phyloP scores from a whole-genome alignment of 768 basidiomycete genomes.

The Fomitopsis serialis region DNA sequence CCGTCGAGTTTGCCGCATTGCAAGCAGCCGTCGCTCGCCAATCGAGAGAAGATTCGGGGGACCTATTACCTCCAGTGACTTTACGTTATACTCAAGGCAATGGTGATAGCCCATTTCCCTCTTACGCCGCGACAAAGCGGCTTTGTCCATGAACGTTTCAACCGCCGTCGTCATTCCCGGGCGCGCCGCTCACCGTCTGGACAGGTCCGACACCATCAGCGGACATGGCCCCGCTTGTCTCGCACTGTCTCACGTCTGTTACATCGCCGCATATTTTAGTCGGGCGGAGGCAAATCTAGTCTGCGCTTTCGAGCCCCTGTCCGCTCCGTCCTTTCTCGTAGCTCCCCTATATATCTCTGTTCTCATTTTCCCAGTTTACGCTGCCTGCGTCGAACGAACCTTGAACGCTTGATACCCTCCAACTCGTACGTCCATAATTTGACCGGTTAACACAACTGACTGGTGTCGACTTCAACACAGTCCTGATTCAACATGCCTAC shows the following conservation, averaged over 20 bases:
- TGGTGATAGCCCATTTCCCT: not conserved
- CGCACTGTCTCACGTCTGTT: not conserved
- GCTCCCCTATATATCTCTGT: not conserved
- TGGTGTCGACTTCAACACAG: not conserved
- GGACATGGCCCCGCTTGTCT: not conserved
- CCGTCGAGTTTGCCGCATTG: not conserved
- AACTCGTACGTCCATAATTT: not conserved
- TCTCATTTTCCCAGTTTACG: not conserved
- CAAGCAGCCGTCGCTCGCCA: not conserved
- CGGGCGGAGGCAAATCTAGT: not conserved
- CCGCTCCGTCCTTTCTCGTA: not conserved
- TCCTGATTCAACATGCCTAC: constrained; percentile 8
- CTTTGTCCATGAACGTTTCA: not conserved
- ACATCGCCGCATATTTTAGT: not conserved
- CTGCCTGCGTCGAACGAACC: not conserved
- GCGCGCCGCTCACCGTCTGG: not conserved
- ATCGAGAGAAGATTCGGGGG: no score
- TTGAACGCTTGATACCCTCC: not conserved
- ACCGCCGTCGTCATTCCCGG: not conserved
- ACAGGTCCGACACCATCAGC: not conserved
- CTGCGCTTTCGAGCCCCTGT: not conserved
- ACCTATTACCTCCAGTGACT: not conserved
- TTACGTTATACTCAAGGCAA: not conserved
- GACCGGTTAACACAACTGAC: not conserved
- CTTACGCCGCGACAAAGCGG: not conserved